Evolutionary conservation across 2,329 filamentous ascomycete genomes (phyloP), one percentile per base, ranked within the genome.

Genomic region (Alternaria brassicicola): DNA sequence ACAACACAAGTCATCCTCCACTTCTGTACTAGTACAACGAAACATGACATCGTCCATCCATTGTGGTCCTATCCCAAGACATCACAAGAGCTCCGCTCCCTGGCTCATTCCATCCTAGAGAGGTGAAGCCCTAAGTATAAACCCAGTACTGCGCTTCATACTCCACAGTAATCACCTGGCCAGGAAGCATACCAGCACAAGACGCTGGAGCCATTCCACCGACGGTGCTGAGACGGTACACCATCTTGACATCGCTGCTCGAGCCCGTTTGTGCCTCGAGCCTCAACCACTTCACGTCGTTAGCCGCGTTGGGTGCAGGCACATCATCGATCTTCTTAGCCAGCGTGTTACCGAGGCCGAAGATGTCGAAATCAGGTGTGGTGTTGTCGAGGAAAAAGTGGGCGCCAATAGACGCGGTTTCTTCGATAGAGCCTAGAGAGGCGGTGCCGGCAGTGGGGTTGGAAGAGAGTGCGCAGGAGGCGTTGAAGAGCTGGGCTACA

Each of bases 121-220:
- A 35, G 10, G 19, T 17, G 19, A 6, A 23, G 15, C 30, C 23
- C 30, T 46, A 69, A 9, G 62, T 77, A 58, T 78, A 85, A 48
- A 83, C 87, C 89, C 85, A 88, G 66, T 91, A 97, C 84, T 94
- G 86, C 38, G 93, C 88, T 42, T 91, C 82, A 78, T 98, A 97
- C 69, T 92, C 82, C n/a, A 97, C 86, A 61, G 89, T 82, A 64
- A 97, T 91, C 10, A 72, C 64, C n/a, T 65, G 59, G 0, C 66
- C 73, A 4, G 65, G 58, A 0, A 78, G 72, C 54, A 75, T 71
- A 7, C 83, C 82, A 0, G 82, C 78, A 75, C 94, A 97, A 0
- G 85, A 90, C 5, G 83, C 78, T 0, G 93, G 93, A 1, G 92
- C 80, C 52, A 85, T 86, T 6, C 94, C 94, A 21, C 93, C 93